Percentiles rank a stretch among this genome's conserved stretches.
Evolutionary conservation across 2,329 filamentous ascomycete genomes (phyloP).

Genomic region (Rhexocercosporidium sp.): DNA sequence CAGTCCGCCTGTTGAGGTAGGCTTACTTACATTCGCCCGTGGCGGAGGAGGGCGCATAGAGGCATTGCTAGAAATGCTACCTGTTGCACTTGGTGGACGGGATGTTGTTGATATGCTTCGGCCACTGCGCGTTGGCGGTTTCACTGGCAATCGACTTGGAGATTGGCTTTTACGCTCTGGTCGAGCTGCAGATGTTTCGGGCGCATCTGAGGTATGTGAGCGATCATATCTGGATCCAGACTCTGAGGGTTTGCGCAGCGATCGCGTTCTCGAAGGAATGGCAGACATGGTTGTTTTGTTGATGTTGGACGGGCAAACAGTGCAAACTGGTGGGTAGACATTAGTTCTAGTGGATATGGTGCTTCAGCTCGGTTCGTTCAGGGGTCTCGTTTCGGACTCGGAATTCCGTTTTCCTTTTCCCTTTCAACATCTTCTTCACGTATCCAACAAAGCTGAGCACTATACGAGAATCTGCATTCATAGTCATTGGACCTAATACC

Average conservation of each 20-base stretch:
- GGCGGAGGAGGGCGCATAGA: conserved; percentile 37
- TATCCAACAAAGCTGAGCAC: neutral
- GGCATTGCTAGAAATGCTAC: conserved; percentile 30
- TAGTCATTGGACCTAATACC: neutral
- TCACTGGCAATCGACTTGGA: conserved; percentile 42
- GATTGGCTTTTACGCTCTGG: conserved; percentile 34
- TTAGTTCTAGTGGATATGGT: neutral
- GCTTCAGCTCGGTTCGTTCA: neutral
- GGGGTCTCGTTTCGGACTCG: neutral
- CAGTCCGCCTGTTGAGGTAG: conserved; percentile 25
- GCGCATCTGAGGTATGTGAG: conserved; percentile 2
- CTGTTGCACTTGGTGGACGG: conserved; percentile 33
- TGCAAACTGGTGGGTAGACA: neutral
- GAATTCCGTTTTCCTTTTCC: neutral
- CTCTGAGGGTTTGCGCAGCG: conserved; percentile 32
- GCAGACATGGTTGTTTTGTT: conserved; percentile 28
- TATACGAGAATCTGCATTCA: neutral
- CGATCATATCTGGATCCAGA: conserved; percentile 8
- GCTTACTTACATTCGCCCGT: conserved; percentile 31
- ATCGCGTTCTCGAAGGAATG: conserved; percentile 35
- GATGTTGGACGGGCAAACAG: conserved; percentile 7
- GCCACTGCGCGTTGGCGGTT: conserved; percentile 28
- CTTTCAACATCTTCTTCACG: neutral
- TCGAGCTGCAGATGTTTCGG: conserved; percentile 17
- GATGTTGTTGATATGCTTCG: conserved; percentile 31